Evolutionary conservation across 1,139 yeast genomes (phyloP), one percentile per base, ranked within the genome.

Genomic region (Zygoascus sp.): DNA sequence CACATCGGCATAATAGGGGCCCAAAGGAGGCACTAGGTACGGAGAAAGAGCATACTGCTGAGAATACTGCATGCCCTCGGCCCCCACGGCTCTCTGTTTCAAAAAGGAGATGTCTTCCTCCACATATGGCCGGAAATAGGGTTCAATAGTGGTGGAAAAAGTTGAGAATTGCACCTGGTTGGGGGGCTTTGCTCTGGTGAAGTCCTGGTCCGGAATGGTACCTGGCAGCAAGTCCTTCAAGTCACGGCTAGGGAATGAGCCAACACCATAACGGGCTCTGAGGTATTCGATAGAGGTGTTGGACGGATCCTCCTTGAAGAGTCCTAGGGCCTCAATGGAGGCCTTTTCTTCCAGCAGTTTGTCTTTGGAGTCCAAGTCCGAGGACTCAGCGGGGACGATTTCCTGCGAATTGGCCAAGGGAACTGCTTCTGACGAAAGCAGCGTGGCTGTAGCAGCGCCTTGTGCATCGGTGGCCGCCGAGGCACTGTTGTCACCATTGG

Each of bases 131-230:
- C 96, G 74, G 67, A 84, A 90, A 62, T 78, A 92, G 30, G 92
- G 87, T 62, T 92, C 98, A 41, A 89, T 75, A 56, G 84, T 88
- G 0, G 92, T 70, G 53, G 87, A 83, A 63, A 87, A 94, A 0
- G 98, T 90, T 15, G 88, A 75, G 64, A 86, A 89, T 60, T 89
- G 97, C 17, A 92, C 95, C 67, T 92, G 98, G 64, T 87, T 90
- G 2, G 88, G 69, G 6, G 97, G 97, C 59, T 90, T 90, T 19
- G 81, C 80, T 53, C 81, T 80, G 8, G 96, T 83, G 59, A 86
- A 89, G 64, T 92, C 98, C 47, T 76, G 77, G 63, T 85, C 81
- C 8, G 98, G 98, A 22, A 89, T 82, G 32, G 73, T 78, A 2
- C 98, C 99, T 0, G 98, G 96, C 36, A 94, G 72, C 53, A 84